Base-by-base conservation (phyloP, 805 yeast genomes). In the Yamadazyma kitorensis region DNA sequence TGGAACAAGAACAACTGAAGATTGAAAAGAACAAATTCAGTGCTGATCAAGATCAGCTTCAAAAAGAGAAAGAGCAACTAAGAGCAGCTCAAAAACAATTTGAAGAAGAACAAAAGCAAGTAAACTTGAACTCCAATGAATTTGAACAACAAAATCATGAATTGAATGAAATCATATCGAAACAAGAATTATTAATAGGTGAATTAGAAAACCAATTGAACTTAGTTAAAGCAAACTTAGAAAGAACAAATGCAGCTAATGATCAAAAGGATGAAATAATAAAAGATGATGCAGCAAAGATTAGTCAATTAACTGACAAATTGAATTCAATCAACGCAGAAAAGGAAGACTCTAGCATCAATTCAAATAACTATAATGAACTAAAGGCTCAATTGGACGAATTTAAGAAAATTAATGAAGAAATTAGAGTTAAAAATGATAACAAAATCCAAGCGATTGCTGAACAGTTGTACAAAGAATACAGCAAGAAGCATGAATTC, bases 401-500 rank as follows among this genome's bases (percentile, higher is more conserved):
- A n/a, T n/a, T n/a, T n/a, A n/a, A n/a, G n/a, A n/a, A n/a, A n/a
- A n/a, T n/a, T n/a, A n/a, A n/a, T n/a, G 43, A 39, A 6, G 52
- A 56, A 2, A 66, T 69, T 18, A 80, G 78, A 36, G 54, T 55
- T 17, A 76, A 72, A 13, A 62, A 76, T 3, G 80, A 78, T 41
- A 66, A 65, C 37, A 72, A 76, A 48, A 57, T 82, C 24, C 77
- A 78, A 41, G 73, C 76, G 41, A 58, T 84, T 29, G 85, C 89
- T 0, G 80, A 78, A 39, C 86, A 80, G 45, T 61, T 85, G 8
- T 84, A 84, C 49, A 68, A 74, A 24, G 88, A 82, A 51, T 85
- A 85, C 50, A 76, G 86, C 2, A 78, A 81, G 31, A 85, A 86
- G 51, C 94, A 86, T 50, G 86, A 80, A 41, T 73, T 75, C 33